phyloP scores from a whole-genome alignment of 169 alveolate genomes.

The Cryptosporidium baileyi region DNA sequence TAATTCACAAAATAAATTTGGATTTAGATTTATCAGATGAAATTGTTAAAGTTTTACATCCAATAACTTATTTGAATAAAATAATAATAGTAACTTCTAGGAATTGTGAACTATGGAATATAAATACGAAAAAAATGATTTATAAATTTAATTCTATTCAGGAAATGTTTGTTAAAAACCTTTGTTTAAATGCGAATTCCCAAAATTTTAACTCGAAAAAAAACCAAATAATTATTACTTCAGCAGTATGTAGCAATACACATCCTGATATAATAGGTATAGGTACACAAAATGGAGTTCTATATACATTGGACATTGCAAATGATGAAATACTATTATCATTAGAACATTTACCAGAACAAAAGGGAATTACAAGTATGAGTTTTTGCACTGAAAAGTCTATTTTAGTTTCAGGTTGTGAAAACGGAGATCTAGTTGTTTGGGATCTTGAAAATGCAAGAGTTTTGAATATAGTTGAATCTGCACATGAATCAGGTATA shows the following conservation, averaged over 20 bases:
- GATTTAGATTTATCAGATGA: constrained; percentile 25
- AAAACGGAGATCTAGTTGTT: constrained; percentile 50
- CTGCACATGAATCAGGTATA: constrained; percentile 52
- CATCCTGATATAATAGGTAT: constrained; percentile 59
- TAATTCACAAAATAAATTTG: not conserved
- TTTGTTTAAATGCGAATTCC: not conserved
- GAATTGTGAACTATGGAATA: constrained; percentile 67
- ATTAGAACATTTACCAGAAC: constrained; percentile 58
- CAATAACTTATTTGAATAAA: constrained; percentile 62
- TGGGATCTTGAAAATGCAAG: constrained; percentile 65
- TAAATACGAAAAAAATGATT: constrained; percentile 38
- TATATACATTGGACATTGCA: constrained; percentile 49
- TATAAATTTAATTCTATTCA: constrained; percentile 45
- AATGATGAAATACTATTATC: constrained; percentile 23
- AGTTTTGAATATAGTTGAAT: constrained; percentile 26
- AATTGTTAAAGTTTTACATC: constrained; percentile 47
- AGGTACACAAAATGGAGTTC: constrained; percentile 28
- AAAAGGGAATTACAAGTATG: constrained; percentile 8
- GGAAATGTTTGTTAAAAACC: not conserved
- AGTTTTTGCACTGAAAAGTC: constrained; percentile 61
- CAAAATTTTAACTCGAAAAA: not conserved
- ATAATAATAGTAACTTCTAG: constrained; percentile 39
- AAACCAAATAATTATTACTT: not conserved
- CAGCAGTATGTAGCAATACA: constrained; percentile 5
- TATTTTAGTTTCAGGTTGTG: constrained; percentile 51